phyloP scores from a whole-genome alignment of 768 basidiomycete genomes.

The Neoboletus brunneissimus region DNA sequence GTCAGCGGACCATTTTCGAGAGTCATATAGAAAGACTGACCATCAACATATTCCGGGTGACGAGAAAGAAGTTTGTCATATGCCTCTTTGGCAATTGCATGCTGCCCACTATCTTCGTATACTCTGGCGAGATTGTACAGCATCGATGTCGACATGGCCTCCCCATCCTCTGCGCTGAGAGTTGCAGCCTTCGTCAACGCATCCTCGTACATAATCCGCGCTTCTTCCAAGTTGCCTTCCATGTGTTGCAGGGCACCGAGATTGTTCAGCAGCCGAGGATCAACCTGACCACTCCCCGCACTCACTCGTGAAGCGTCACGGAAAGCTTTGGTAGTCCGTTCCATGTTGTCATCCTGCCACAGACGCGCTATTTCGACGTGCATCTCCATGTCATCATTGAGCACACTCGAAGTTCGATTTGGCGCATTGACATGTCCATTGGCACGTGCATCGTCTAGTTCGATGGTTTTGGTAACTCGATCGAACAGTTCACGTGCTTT shows the following conservation, averaged over 20 bases:
- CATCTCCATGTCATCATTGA: slow-evolving; percentile 81
- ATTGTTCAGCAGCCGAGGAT: slow-evolving; percentile 78
- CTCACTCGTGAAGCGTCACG: slow-evolving; percentile 70
- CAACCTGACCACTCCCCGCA: slow-evolving; percentile 46
- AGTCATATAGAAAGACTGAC: slow-evolving; percentile 44
- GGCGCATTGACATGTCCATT: slow-evolving; percentile 36
- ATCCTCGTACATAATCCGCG: slow-evolving; percentile 65
- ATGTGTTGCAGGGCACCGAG: slow-evolving; percentile 73
- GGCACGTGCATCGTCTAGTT: slow-evolving; percentile 53
- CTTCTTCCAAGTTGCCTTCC: slow-evolving; percentile 56
- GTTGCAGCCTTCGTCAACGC: slow-evolving; percentile 60
- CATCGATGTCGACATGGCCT: slow-evolving; percentile 76
- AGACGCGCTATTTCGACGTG: slow-evolving; percentile 86
- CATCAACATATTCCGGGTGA: slow-evolving; percentile 96
- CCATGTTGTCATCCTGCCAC: slow-evolving; percentile 80
- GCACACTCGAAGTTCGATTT: slow-evolving; percentile 45
- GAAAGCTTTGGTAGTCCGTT: slow-evolving; percentile 69
- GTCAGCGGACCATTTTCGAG: slow-evolving; percentile 7
- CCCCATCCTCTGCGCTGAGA: slow-evolving; percentile 47
- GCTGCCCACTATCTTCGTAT: slow-evolving; percentile 82
- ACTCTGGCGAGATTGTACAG: slow-evolving; percentile 90
- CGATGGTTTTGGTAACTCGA: slow-evolving; percentile 62
- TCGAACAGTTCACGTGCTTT: slow-evolving; percentile 84
- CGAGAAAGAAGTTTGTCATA: slow-evolving; percentile 84
- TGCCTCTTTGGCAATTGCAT: slow-evolving; percentile 72